Evolutionary conservation across 225 moss, liverwort and hornwort genomes (phyloP), one percentile per base, ranked within the genome.

Genomic region (Pseudoscleropodium purum): DNA sequence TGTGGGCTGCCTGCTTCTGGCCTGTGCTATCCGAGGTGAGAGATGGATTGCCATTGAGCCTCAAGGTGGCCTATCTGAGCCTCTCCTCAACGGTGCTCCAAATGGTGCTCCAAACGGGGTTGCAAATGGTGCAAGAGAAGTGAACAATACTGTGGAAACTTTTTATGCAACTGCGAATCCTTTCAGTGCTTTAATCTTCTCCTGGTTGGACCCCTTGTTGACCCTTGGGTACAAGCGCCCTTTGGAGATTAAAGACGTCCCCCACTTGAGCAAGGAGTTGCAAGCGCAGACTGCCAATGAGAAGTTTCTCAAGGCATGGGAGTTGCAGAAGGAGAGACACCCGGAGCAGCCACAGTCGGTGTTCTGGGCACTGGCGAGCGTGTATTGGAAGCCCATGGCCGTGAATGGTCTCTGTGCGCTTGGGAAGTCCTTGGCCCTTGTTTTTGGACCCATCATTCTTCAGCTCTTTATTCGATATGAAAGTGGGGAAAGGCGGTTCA

Each of bases 161-260:
- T 85, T 87, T 19, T 92, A 87, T 30, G 89, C 93, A 19, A 81
- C 75, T 43, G 94, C 93, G 1, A 79, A 37, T 59, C 51, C 76
- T 18, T 91, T 86, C 15, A 93, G 87, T 51, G 43, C 49, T 29
- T 57, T 94, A 33, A 12, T 87, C 5, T 95, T 94, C 84, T 39
- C 26, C 36, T 95, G 95, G 95, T 86, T 95, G 87, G 69, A 90
- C 51, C 95, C 95, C 6, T 43, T 95, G 36, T 87, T 95, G 41
- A 26, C 88, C 1, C 68, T 91, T 18, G 95, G 95, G 12, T 62
- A 94, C 85, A 89, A 91, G 41, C 94, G 91, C 9, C 87, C 91
- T 43, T 41, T 95, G 67, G 89, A 92, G 74, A 76, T 90, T 4
- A 75, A 77, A n/a, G 93, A 95, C 83, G 86, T 95, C 19, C 94